phyloP scores from a whole-genome alignment of 2,329 filamentous ascomycete genomes.

The Parastagonospora nodorum region DNA sequence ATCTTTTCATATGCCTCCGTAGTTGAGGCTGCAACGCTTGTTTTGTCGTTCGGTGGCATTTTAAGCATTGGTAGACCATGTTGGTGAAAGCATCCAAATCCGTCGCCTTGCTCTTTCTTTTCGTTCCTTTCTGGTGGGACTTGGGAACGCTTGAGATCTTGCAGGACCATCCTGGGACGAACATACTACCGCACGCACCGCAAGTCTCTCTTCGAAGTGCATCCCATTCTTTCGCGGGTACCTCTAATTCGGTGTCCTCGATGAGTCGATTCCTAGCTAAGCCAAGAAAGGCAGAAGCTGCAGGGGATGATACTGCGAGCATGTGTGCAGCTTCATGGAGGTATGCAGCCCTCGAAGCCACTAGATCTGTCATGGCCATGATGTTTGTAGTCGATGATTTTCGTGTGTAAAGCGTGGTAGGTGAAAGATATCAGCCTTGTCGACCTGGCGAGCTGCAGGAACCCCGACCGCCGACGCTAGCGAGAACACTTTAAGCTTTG shows the following conservation, averaged over 20 bases:
- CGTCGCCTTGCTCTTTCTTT: slow-evolving; percentile 8
- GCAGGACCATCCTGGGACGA: slow-evolving; percentile 47
- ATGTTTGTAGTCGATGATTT: background rate
- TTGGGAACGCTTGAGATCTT: slow-evolving; percentile 18
- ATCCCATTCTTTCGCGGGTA: slow-evolving; percentile 34
- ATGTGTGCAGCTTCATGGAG: slow-evolving; percentile 42
- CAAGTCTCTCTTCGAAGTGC: slow-evolving; percentile 40
- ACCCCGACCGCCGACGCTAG: slow-evolving; percentile 34
- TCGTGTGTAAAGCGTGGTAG: slow-evolving; percentile 1
- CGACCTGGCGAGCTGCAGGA: slow-evolving; percentile 7
- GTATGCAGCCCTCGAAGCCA: slow-evolving; percentile 33
- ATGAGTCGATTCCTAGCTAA: slow-evolving; percentile 32
- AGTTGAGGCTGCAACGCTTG: slow-evolving; percentile 25
- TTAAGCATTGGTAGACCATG: slow-evolving; percentile 34
- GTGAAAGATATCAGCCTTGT: slow-evolving; percentile 1
- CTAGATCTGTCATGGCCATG: slow-evolving; percentile 25
- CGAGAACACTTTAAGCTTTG: slow-evolving; percentile 6
- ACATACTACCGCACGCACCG: slow-evolving; percentile 43
- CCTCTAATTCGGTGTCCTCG: slow-evolving; percentile 33
- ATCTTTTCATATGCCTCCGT: slow-evolving; percentile 23
- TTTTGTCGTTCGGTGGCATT: slow-evolving; percentile 40
- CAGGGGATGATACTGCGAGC: slow-evolving; percentile 38
- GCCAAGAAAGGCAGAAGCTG: slow-evolving; percentile 39
- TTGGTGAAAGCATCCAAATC: slow-evolving; percentile 20
- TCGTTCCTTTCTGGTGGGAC: background rate